Base-by-base conservation (phyloP, 2,329 filamentous ascomycete genomes). In the Trichoderma semiorbis region DNA sequence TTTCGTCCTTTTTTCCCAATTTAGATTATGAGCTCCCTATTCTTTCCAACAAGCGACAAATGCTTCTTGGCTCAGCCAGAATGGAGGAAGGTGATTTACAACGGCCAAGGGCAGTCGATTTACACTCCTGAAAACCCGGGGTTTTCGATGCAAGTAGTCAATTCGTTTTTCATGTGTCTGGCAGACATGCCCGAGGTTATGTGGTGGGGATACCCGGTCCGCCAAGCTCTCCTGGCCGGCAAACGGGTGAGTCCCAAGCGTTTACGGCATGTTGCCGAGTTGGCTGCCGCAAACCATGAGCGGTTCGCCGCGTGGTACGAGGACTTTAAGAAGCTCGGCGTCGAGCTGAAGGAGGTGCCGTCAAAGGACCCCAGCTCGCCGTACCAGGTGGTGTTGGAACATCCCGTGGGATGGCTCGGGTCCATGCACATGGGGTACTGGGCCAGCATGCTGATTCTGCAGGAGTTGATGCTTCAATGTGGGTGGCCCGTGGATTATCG, bases 401-500 rank as follows among this genome's bases (percentile, higher is more conserved):
- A 80, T 69, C 68, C 75, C 30, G 76, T 77, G 32, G 73, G 75
- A 3, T 83, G 81, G 79, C 75, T 78, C 12, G 81, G 81, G 2
- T 75, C 80, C 34, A 73, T 84, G 66, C 77, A 79, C 57, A 75
- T 83, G 73, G 78, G 76, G 24, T 82, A 81, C 72, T 82, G 81
- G 80, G 80, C 82, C 7, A 80, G 78, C 47, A 75, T 82, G 75
- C 75, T 83, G n/a, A 80, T 84, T 64, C 74, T 84, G 39, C 79
- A 84, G 68, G 81, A 82, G 72, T 77, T 76, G 7, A 61, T 84
- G 63, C 77, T 78, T 24, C 77, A 79, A 67, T 83, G 81, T 70
- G 75, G 74, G 16, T 74, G 76, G 34, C 75, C 75, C 7, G 74
- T 75, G n/a, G 69, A 77, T 32, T 79, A 78, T 47, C 75, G 74